phyloP scores from a whole-genome alignment of 805 yeast genomes.

The Starmerella ratchasimensis region DNA sequence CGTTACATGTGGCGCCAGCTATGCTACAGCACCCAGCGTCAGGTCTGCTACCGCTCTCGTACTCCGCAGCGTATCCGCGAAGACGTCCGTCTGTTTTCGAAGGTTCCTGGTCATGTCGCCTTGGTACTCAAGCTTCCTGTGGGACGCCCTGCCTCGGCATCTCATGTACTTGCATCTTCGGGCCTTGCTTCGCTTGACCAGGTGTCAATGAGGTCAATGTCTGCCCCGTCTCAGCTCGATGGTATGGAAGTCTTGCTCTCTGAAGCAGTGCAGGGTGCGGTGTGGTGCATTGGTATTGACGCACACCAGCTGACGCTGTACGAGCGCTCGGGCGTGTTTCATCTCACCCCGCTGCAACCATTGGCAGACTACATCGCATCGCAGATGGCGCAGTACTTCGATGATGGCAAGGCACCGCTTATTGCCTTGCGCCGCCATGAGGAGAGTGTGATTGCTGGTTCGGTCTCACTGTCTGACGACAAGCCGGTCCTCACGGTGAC shows the following conservation, averaged over 20 bases:
- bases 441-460: slow-evolving; percentile 1
- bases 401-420: slow-evolving; percentile 32
- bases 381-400: slow-evolving; percentile 52
- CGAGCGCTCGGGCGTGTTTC: slow-evolving; percentile 62
- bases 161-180: too few relatives aligned
- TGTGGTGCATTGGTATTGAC: slow-evolving; percentile 90
- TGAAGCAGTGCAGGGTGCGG: slow-evolving; percentile 33
- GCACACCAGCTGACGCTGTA: slow-evolving; percentile 57
- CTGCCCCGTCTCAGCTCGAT: slow-evolving; percentile 74
- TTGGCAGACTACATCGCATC: slow-evolving; percentile 42
- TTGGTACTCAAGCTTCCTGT: slow-evolving; percentile 37
- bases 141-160: not conserved
- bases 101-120: slow-evolving; percentile 66
- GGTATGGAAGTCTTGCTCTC: slow-evolving; percentile 71
- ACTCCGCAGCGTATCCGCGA: slow-evolving; percentile 78
- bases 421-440: slow-evolving; percentile 9
- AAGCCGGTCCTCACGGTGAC: slow-evolving; percentile 39
- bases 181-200: too few relatives aligned
- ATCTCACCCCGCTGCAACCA: slow-evolving; percentile 27
- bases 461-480: not conserved
- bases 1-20: slow-evolving; percentile 7
- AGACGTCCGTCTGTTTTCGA: slow-evolving; percentile 41
- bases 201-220: too few relatives aligned
- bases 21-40: slow-evolving; percentile 15
- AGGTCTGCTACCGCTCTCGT: slow-evolving; percentile 16